Conservation (phyloP, 805 yeast species). For the Wickerhamiella alocasiicola region DNA sequence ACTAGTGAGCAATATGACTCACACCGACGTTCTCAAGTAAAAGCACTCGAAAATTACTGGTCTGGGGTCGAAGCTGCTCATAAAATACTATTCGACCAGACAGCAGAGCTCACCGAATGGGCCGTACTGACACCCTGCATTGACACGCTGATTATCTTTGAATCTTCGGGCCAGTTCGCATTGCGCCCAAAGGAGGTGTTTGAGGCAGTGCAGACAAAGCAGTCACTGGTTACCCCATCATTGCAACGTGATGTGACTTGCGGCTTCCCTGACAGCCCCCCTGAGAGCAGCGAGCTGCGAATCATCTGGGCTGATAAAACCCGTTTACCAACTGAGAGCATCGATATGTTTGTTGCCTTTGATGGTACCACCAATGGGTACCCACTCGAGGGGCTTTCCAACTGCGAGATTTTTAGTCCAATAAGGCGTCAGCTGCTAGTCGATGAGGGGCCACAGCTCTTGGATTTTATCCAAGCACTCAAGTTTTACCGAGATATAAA, state of each 20-base stretch:
- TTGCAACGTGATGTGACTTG: conserved; percentile 5
- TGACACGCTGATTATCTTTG: conserved; percentile 6
- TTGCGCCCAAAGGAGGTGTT: background rate
- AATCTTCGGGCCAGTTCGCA: background rate
- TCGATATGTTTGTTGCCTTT: conserved; percentile 12
- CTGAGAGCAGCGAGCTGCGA: conserved; percentile 1
- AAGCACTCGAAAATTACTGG: background rate
- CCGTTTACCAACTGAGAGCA: background rate
- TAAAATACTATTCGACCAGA: background rate
- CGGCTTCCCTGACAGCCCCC: conserved; percentile 4
- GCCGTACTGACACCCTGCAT: conserved; percentile 7
- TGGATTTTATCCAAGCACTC: conserved; percentile 11
- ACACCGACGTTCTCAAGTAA: background rate
- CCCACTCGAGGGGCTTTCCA: conserved; percentile 8
- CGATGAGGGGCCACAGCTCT: background rate
- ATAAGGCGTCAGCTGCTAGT: conserved; percentile 9
- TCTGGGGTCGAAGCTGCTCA: background rate
- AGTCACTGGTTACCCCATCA: background rate
- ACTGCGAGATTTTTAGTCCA: conserved; percentile 6
- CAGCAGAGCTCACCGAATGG: conserved; percentile 5
- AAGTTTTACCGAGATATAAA: background rate
- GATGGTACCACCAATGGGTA: conserved; percentile 9
- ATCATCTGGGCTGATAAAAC: background rate
- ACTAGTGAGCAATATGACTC: background rate
- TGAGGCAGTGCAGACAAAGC: background rate